Base-by-base conservation (phyloP, 2,329 filamentous ascomycete species). In the Xylariales sp. region DNA sequence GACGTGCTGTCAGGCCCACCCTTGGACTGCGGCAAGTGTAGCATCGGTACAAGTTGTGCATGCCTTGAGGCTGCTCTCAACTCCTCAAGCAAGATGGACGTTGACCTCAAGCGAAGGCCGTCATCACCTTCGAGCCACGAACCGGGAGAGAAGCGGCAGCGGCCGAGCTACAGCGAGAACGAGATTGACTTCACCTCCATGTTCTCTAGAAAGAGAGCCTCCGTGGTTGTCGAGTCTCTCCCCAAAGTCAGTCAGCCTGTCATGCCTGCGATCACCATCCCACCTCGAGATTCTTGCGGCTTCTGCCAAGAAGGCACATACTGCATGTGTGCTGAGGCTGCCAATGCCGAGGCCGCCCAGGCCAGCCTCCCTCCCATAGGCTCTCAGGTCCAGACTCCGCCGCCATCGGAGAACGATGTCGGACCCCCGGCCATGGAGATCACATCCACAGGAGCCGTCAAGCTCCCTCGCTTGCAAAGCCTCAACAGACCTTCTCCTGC, bases 281-380 rank as follows among this genome's bases (percentile, higher is more conserved):
- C 68, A 10, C 68, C 74, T 5, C 74, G 78, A 44, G 86, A 91
- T 50, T 75, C 78, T 15, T 93, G 87, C 57, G 87, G 87, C 6
- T 93, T 93, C 63, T 93, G 87, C 61, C 78, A 83, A 44, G 85
- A 90, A 42, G 85, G 85, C 5, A 89, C 83, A 1, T 87, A 87
- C 50, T 93, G 87, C 54, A 80, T 89, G 47, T 93, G 87, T 59
- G 86, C 85, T 17, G 86, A 90, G 47, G 48, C 56, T 21, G 53
- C 57, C 23, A 51, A 55, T 10, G 38, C 44, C 6, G 43, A 45
- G 1, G 60, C 62, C 35, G 62, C 65, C 49, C 60, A 64, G 11
- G 57, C 59, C 28, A 57, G 62, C 2, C 59, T 67, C 6, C 61
- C 65, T 6, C 54, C 56, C 19, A 61, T 63, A 18, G 56, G 66